Percentiles rank a stretch among this genome's conserved stretches.
These are phyloP conservation scores for Symbiotaphrina buchneri DNA, from an alignment of 495 filamentous ascomycete genomes.

Conservation along the genomic window DNA sequence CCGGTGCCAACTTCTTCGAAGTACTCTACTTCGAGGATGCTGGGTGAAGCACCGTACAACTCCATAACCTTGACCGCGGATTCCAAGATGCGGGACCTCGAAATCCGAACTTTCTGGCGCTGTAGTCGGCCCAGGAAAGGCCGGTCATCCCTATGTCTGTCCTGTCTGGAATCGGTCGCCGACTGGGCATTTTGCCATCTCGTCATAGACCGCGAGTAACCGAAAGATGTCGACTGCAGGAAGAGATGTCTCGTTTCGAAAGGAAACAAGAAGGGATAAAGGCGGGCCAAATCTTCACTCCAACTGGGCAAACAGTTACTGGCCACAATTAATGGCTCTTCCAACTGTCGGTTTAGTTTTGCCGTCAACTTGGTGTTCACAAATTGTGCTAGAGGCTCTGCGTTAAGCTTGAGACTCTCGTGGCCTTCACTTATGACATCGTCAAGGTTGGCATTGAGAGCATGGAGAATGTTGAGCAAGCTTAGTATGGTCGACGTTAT, in stretches of 20 bases:
- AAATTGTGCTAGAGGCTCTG: constrained; percentile 84
- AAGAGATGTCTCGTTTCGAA: constrained; percentile 97
- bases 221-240: constrained; percentile 93
- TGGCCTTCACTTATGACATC: constrained; percentile 87
- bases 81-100: constrained; percentile 75
- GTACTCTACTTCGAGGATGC: constrained; percentile 92
- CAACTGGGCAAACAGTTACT: constrained; percentile 91
- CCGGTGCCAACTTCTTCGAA: constrained; percentile 98
- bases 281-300: constrained; percentile 89
- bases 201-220: constrained; percentile 92
- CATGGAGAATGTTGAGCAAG: constrained; percentile 76
- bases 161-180: constrained; percentile 52
- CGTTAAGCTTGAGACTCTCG: constrained; percentile 40
- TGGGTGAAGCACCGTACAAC: constrained; percentile 85
- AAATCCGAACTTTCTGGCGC: constrained; percentile 94
- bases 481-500: constrained; percentile 73
- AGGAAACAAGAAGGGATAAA: constrained; percentile 97
- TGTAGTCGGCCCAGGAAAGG: constrained; percentile 86
- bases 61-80: constrained; percentile 99
- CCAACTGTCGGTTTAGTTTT: constrained; percentile 93
- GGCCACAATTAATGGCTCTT: constrained; percentile 95
- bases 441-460: constrained; percentile 84
- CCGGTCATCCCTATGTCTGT: constrained; percentile 68
- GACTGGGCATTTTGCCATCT: constrained; percentile 88
- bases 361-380: constrained; percentile 98